Conservation (phyloP, 2,329 filamentous ascomycete genomes). For the Fusarium vanettenii region DNA sequence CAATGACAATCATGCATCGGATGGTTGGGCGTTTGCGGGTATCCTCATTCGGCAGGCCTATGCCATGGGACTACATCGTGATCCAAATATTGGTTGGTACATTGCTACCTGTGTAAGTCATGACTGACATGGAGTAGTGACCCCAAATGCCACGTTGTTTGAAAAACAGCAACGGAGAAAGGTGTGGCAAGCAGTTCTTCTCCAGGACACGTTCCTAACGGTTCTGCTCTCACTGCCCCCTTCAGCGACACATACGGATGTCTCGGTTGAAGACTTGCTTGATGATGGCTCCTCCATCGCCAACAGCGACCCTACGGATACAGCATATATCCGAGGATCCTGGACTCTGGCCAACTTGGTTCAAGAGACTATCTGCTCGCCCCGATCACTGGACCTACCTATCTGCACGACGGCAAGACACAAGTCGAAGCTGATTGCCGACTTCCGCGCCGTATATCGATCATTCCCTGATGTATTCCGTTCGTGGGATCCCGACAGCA, state of each 20-base stretch:
- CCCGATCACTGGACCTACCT: constrained; percentile 78
- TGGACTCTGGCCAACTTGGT: constrained; percentile 85
- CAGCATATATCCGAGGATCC: constrained; percentile 78
- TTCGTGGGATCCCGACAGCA: constrained; percentile 71
- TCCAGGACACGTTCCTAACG: constrained; percentile 85
- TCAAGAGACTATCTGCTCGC: constrained; percentile 80
- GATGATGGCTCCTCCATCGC: constrained; percentile 71
- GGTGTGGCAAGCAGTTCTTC: constrained; percentile 83
- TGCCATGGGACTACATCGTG: constrained; percentile 83
- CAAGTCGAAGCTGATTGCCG: constrained; percentile 75
- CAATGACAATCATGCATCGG: constrained; percentile 86
- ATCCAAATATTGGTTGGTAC: constrained; percentile 74
- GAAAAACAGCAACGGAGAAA: constrained; percentile 85
- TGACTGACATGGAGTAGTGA: constrained; percentile 56
- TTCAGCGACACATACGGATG: constrained; percentile 82
- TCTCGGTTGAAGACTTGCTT: constrained; percentile 77
- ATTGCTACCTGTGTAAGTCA: neutral
- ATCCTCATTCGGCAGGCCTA: constrained; percentile 83
- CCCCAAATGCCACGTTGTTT: constrained; percentile 72
- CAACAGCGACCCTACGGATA: constrained; percentile 72
- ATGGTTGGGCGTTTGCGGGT: constrained; percentile 85
- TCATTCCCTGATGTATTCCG: constrained; percentile 78
- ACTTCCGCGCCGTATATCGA: constrained; percentile 78
- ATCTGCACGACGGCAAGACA: constrained; percentile 76
- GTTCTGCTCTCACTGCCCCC: constrained; percentile 82